Evolutionary conservation across 345 rosid genomes (phyloP).

Genomic region (Mangifera indica): DNA sequence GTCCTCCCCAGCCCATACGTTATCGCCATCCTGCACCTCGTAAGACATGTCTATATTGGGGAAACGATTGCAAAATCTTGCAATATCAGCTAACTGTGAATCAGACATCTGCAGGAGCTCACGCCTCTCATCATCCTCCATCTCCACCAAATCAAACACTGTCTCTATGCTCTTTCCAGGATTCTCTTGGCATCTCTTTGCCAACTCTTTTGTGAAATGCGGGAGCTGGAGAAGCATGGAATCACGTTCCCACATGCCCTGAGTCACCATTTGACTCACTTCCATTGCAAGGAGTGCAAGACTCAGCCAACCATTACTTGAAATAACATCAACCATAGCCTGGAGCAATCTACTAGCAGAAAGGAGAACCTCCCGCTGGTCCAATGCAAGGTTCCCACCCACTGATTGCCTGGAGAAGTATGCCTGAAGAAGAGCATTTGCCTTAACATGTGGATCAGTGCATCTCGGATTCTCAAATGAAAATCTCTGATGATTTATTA

Average conservation of each 20-base stretch:
- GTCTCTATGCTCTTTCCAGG: constrained; percentile 76
- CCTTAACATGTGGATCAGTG: constrained; percentile 84
- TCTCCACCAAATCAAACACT: constrained; percentile 80
- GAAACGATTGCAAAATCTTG: constrained; percentile 78
- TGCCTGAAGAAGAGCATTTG: constrained; percentile 87
- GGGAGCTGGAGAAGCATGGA: constrained; percentile 91
- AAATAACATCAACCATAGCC: constrained; percentile 87
- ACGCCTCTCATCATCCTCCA: constrained; percentile 82
- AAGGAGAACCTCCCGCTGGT: constrained; percentile 81
- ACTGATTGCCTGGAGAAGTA: constrained; percentile 83
- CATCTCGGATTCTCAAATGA: constrained; percentile 75
- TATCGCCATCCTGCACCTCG: constrained; percentile 57
- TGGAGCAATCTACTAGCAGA: constrained; percentile 77
- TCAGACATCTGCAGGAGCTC: constrained; percentile 77
- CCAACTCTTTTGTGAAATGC: constrained; percentile 80
- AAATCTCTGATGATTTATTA: constrained; percentile 89
- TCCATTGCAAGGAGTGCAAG: constrained; percentile 92
- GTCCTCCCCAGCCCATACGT: constrained; percentile 56
- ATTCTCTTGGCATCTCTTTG: constrained; percentile 78
- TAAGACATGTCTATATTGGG: constrained; percentile 78
- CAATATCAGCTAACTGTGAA: constrained; percentile 66
- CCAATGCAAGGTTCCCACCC: constrained; percentile 70
- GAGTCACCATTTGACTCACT: constrained; percentile 94
- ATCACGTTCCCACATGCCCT: constrained; percentile 96
- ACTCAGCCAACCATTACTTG: constrained; percentile 87